Base-by-base conservation (phyloP, 1,284 basidiomycete species). In the Spongispora temasekensis region DNA sequence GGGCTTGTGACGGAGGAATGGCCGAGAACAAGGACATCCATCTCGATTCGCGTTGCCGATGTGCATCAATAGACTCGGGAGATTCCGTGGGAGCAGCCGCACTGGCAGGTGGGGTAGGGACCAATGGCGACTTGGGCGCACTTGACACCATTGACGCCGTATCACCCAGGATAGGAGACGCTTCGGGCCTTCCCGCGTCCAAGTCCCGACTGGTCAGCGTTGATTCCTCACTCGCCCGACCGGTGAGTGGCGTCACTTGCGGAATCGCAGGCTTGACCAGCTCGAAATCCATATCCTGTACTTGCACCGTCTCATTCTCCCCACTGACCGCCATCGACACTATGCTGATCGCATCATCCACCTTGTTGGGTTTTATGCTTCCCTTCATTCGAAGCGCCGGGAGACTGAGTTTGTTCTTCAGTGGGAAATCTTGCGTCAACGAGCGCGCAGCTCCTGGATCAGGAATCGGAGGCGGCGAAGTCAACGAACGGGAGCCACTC, bases 271-370 rank as follows among this genome's bases (percentile, higher is more conserved):
- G 90, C 27, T 82, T 79, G 44, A 93, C 79, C 25, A 92, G 81
- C 75, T 92, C 89, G 66, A 93, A 93, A 68, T 92, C 90, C 78
- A 87, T 88, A 66, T 92, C 87, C 68, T 90, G 78, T 12, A 92
- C 87, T 59, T 91, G 89, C 8, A 93, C 81, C 2, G 76, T 83
- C 64, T 83, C 78, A 35, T 77, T 75, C 62, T 63, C 75, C 60
- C 55, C 68, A 55, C 64, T 74, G 0, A 28, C 50, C 4, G 63
- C 46, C 15, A 71, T 51, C 46, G 72, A 74, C n/a, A 19, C 34
- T 13, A 76, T 48, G 52, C 74, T 76, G 17, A 57, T 37, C 8
- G 67, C 57, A 13, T 73, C 71, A 37, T 76, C 71, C 53, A 71
- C 1, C 55, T 71, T 74, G 7, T 44, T 44, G 46, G 25, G 0